These are phyloP conservation scores for Eleusine indica DNA, from an alignment of 176 grass and related monocot species.

Conservation along the genomic window DNA sequence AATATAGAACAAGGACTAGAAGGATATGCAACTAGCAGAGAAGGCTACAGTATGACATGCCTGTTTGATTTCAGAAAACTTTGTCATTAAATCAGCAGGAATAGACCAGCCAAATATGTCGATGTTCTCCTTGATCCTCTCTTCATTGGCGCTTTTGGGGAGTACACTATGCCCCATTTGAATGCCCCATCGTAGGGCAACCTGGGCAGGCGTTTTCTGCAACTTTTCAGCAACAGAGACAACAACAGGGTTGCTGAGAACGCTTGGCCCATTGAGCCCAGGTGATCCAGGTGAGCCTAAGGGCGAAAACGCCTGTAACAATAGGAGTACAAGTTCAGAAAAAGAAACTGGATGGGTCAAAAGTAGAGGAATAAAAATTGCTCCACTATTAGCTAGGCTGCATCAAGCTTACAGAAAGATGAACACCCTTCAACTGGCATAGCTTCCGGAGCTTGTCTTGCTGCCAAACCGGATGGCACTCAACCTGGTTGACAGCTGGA, in stretches of 20 bases:
- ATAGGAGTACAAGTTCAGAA: not conserved
- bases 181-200: conserved; percentile 58
- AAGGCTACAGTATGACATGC: conserved; percentile 9
- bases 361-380: not conserved
- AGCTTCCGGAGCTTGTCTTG: conserved; percentile 41
- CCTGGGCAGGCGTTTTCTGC: conserved; percentile 59
- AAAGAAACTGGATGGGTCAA: not conserved
- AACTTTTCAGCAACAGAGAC: conserved; percentile 46
- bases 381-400: too few relatives aligned
- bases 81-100: conserved; percentile 46
- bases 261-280: conserved; percentile 4
- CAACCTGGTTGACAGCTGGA: conserved; percentile 53
- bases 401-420: conserved; percentile 57
- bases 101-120: conserved; percentile 58
- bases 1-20: not conserved
- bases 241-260: conserved; percentile 47
- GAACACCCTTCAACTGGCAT: conserved; percentile 54
- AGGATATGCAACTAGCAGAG: not conserved
- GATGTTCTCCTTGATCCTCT: conserved; percentile 53
- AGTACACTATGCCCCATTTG: conserved; percentile 57
- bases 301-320: conserved; percentile 55
- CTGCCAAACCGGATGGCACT: conserved; percentile 59
- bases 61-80: conserved; percentile 59
- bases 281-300: conserved; percentile 54
- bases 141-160: conserved; percentile 56